Evolutionary conservation across 2,329 filamentous ascomycete genomes (phyloP), one percentile per base, ranked within the genome.

Genomic region (Claviceps cyperi): DNA sequence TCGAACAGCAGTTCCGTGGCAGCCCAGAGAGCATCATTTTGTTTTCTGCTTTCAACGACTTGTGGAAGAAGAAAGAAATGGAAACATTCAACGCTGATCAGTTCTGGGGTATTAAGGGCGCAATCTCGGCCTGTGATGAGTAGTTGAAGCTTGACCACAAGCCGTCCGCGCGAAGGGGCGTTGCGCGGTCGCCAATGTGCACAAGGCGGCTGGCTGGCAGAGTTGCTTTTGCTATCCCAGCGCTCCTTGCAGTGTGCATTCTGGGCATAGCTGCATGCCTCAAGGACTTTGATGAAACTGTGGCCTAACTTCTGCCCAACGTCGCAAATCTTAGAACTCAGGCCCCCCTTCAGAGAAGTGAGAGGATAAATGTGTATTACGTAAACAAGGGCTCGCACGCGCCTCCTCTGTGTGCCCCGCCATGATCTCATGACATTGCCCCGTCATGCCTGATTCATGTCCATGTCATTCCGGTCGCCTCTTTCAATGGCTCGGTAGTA

Each of bases 31-130:
- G 80, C 50, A 59, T 91, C 43, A 76, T 90, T 55, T 69, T 94
- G 21, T 91, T 92, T 67, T 84, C 83, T 28, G 82, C 85, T 3
- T 91, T 83, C 69, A 84, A 94, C 64, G 84, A 88, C 54, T 59
- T 73, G 47, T 94, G 88, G 87, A 94, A 94, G 73, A 63, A 69
- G 40, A 76, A 84, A 56, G 74, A 69, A 49, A 63, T 70, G 2
- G 71, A 65, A 21, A 83, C 83, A 1, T 86, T 83, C 64, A 75
- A 78, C 52, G 78, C 84, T 2, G 88, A 94, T 69, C 76, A 81
- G 63, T 88, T 74, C 66, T 92, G 86, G 84, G 88, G 86, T 35
- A 78, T 85, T 49, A 58, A 58, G 35, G 64, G 63, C n/a, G 59
- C 60, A 35, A 50, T 60, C 5, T 55, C 57, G n/a, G 47, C 51